phyloP scores from a whole-genome alignment of 768 basidiomycete genomes.

The Rhizopogon salebrosus region DNA sequence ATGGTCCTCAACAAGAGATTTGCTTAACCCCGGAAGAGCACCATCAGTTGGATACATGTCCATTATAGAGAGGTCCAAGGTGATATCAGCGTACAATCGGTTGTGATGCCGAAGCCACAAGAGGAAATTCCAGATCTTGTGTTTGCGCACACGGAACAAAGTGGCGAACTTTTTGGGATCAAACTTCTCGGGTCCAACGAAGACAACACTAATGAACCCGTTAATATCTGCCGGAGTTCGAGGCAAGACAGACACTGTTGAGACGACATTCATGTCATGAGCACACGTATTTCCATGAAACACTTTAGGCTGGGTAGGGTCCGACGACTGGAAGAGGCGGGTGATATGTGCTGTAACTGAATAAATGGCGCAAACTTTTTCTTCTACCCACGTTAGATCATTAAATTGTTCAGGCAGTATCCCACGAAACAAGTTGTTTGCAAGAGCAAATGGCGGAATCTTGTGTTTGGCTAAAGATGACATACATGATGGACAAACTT shows the following conservation, averaged over 20 bases:
- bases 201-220: slow-evolving; percentile 22
- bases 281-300: slow-evolving; percentile 31
- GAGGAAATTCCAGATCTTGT: slow-evolving; percentile 3
- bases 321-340: slow-evolving; percentile 19
- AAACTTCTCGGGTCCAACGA: slow-evolving; percentile 22
- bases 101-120: slow-evolving; percentile 2
- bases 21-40: background rate
- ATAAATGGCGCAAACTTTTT: slow-evolving; percentile 25
- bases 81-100: background rate
- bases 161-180: background rate
- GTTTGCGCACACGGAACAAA: background rate
- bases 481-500: background rate
- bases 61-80: background rate
- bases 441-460: background rate
- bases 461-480: background rate
- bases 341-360: slow-evolving; percentile 23
- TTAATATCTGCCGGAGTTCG: slow-evolving; percentile 21
- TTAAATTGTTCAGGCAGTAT: background rate
- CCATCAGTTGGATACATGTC: slow-evolving; percentile 3
- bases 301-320: slow-evolving; percentile 16
- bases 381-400: slow-evolving; percentile 24
- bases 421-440: background rate
- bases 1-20: slow-evolving; percentile 13
- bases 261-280: slow-evolving; percentile 27
- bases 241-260: slow-evolving; percentile 22